phyloP scores from a whole-genome alignment of 108 stramenopile genomes.

The Parietichytrium sp. region DNA sequence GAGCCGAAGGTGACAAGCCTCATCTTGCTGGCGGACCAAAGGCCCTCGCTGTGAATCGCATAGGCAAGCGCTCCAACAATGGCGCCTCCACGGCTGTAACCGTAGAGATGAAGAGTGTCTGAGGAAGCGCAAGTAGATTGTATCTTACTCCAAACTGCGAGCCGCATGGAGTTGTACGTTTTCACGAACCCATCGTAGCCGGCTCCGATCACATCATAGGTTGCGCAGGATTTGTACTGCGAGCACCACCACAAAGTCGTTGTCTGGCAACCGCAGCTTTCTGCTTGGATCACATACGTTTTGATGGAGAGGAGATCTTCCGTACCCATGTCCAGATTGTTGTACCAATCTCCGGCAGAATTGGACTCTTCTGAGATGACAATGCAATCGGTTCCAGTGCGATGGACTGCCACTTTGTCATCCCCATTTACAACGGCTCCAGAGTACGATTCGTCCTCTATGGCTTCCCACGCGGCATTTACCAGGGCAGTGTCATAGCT shows the following conservation, averaged over 20 bases:
- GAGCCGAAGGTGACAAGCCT: constrained; percentile 4
- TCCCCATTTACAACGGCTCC: background rate
- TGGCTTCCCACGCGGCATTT: background rate
- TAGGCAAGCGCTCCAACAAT: constrained; percentile 20
- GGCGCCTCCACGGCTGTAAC: constrained; percentile 6
- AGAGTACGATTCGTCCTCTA: background rate
- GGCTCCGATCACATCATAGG: background rate
- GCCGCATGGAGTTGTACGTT: constrained; percentile 11
- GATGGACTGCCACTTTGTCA: background rate
- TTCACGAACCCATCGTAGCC: constrained; percentile 34
- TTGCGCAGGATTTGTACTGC: constrained; percentile 25
- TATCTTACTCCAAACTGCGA: background rate
- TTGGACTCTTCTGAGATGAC: constrained; percentile 1
- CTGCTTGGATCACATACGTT: background rate
- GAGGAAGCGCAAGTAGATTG: background rate
- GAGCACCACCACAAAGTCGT: constrained; percentile 34
- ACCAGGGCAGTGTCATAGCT: background rate
- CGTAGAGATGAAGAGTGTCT: background rate
- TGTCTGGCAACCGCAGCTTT: constrained; percentile 7
- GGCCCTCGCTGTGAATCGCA: background rate
- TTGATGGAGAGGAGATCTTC: constrained; percentile 5
- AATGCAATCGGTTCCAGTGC: constrained; percentile 12
- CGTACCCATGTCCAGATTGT: background rate
- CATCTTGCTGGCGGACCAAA: constrained; percentile 15
- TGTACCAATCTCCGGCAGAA: background rate